Evolutionary conservation across 2,329 filamentous ascomycete genomes (phyloP).

Genomic region (Talaromyces sp.): DNA sequence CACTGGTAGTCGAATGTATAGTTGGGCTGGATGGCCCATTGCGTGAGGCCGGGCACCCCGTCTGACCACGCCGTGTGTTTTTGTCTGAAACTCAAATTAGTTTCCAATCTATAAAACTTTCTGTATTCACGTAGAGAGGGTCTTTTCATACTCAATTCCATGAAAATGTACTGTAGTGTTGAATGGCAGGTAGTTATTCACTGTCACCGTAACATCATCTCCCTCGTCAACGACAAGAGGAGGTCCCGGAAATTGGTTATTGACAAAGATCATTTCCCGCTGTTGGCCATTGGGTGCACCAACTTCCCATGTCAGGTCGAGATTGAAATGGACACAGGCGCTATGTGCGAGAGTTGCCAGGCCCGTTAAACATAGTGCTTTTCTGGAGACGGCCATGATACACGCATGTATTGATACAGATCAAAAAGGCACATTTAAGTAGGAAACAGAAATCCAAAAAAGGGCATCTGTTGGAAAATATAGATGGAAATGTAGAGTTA

Average conservation of each 20-base stretch:
- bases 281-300: conserved; percentile 22
- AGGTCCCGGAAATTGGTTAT: conserved; percentile 20
- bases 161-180: conserved; percentile 20
- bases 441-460: neutral
- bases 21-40: conserved; percentile 49
- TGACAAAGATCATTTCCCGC: conserved; percentile 20
- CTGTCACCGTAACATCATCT: conserved; percentile 16
- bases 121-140: neutral
- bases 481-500: neutral
- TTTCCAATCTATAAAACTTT: neutral
- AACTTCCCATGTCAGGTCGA: conserved; percentile 16
- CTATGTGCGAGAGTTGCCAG: conserved; percentile 1
- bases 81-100: conserved; percentile 30
- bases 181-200: conserved; percentile 18
- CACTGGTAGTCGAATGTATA: conserved; percentile 51
- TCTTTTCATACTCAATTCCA: conserved; percentile 16
- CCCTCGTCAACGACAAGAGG: conserved; percentile 16
- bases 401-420: neutral
- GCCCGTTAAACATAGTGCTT: neutral
- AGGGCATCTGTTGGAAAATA: neutral
- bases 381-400: neutral
- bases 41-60: conserved; percentile 55
- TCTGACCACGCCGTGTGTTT: conserved; percentile 56
- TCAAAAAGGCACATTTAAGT: neutral
- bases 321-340: conserved; percentile 10